Evolutionary conservation across 768 basidiomycete species (phyloP).

Genomic region (Stropharia rugosoannulata): DNA sequence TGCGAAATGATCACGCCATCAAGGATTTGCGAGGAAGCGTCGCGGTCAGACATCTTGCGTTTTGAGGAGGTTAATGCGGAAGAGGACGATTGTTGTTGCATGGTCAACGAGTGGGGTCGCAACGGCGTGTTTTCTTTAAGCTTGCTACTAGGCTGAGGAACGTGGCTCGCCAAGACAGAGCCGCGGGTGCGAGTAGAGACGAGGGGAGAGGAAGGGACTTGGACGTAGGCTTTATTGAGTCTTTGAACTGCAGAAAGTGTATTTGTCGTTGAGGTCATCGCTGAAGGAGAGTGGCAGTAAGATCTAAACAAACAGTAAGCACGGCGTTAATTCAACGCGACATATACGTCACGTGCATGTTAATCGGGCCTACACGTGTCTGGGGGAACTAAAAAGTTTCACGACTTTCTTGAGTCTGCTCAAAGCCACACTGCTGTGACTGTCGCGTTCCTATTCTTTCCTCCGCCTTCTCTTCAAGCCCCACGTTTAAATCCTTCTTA

Average conservation of each 20-base stretch:
- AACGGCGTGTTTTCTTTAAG: slow-evolving; percentile 49
- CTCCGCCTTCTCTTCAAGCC: slow-evolving; percentile 3
- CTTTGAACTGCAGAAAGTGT: slow-evolving; percentile 27
- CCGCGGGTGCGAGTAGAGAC: slow-evolving; percentile 24
- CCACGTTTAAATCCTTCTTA: slow-evolving; percentile 5
- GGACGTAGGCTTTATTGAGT: slow-evolving; percentile 52
- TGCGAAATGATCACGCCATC: slow-evolving; percentile 17
- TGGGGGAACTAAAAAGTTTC: slow-evolving; percentile 32
- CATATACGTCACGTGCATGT: slow-evolving; percentile 27
- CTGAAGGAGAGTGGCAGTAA: slow-evolving; percentile 13
- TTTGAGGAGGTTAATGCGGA: slow-evolving; percentile 35
- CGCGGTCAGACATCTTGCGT: slow-evolving; percentile 45
- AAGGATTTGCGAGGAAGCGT: slow-evolving; percentile 19
- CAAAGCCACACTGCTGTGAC: not conserved
- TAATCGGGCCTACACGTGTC: slow-evolving; percentile 23
- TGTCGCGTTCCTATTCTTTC: slow-evolving; percentile 6
- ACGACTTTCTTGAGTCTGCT: slow-evolving; percentile 8
- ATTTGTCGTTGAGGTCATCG: slow-evolving; percentile 27
- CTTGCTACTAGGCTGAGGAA: slow-evolving; percentile 21
- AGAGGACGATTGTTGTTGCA: slow-evolving; percentile 17
- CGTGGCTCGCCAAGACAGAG: slow-evolving; percentile 16
- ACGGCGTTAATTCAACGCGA: slow-evolving; percentile 24
- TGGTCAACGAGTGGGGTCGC: slow-evolving; percentile 22
- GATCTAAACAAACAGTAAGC: slow-evolving; percentile 18
- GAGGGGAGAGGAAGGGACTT: slow-evolving; percentile 54